These are phyloP conservation scores for Quaeritorhiza haematococci DNA, from an alignment of 371 early-diverging fungal genomes.

Conservation along the genomic window DNA sequence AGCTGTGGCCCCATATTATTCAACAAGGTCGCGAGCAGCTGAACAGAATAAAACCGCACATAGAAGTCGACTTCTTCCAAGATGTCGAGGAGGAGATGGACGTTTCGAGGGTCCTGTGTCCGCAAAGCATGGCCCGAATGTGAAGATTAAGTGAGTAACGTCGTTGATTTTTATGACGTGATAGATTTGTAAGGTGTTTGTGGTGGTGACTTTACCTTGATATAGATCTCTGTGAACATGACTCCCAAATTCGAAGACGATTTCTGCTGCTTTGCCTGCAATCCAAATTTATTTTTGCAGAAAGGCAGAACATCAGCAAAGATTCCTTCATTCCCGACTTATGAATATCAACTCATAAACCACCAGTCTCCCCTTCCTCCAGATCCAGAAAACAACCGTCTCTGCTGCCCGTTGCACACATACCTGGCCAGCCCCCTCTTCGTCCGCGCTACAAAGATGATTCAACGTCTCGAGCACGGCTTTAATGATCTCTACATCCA, in stretches of 20 bases:
- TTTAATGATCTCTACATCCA: conserved; percentile 78
- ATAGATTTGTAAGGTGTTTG: neutral
- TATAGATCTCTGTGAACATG: conserved; percentile 37
- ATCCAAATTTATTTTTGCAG: too few relatives aligned
- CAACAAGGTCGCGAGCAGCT: conserved; percentile 72
- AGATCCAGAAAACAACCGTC: too few relatives aligned
- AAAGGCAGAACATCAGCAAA: too few relatives aligned
- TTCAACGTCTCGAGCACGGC: conserved; percentile 79
- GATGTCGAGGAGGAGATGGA: conserved; percentile 73
- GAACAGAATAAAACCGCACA: conserved; percentile 82
- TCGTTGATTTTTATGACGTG: too few relatives aligned
- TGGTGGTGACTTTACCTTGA: conserved; percentile 15
- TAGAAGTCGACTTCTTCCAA: conserved; percentile 89
- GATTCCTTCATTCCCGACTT: too few relatives aligned
- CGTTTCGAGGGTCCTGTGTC: conserved; percentile 65
- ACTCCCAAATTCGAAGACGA: conserved; percentile 29
- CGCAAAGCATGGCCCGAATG: too few relatives aligned
- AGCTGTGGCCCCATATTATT: conserved; percentile 61
- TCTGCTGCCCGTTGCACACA: neutral
- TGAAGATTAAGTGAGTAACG: too few relatives aligned
- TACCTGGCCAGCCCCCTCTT: too few relatives aligned
- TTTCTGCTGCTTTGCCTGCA: too few relatives aligned
- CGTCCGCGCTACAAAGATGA: conserved; percentile 64
- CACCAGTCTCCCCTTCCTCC: too few relatives aligned
- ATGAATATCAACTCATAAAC: too few relatives aligned